These are phyloP conservation scores for Datura wrightii DNA, from an alignment of 257 asterid species.

Conservation along the genomic window DNA sequence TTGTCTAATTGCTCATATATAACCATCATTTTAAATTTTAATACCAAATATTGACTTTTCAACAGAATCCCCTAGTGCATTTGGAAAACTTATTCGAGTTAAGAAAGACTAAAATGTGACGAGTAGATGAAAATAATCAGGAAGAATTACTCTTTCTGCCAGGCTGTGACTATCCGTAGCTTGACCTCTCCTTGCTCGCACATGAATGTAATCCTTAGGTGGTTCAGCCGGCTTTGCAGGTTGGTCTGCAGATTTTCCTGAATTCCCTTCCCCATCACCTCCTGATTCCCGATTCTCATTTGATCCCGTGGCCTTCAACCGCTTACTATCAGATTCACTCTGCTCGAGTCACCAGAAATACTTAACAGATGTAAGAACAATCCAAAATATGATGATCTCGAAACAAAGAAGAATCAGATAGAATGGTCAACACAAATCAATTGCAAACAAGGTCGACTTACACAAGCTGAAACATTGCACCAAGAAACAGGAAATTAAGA, in stretches of 20 bases:
- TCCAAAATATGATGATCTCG: not conserved
- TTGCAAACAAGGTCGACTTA: not conserved
- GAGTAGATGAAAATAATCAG: not conserved
- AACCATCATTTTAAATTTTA: not conserved
- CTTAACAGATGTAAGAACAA: not conserved
- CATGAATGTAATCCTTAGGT: slow-evolving; percentile 61
- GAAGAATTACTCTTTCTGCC: slow-evolving; percentile 55
- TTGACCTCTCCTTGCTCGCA: slow-evolving; percentile 62
- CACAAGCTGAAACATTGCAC: slow-evolving; percentile 2
- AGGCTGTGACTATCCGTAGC: slow-evolving; percentile 65
- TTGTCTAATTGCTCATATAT: not conserved
- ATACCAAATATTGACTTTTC: not conserved
- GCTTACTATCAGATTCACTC: slow-evolving; percentile 47
- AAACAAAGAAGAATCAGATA: not conserved
- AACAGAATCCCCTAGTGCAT: not conserved
- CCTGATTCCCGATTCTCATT: slow-evolving; percentile 38
- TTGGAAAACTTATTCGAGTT: not conserved
- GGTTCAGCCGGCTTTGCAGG: slow-evolving; percentile 43
- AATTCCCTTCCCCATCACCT: slow-evolving; percentile 44
- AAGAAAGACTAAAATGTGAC: not conserved
- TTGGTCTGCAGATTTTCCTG: slow-evolving; percentile 44
- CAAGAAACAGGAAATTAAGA: not conserved
- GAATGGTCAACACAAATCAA: not conserved
- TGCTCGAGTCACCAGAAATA: slow-evolving; percentile 29
- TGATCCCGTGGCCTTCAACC: slow-evolving; percentile 43